These are phyloP conservation scores for Cynara cardunculus DNA, from an alignment of 129 eudicot genomes.

Conservation along the genomic window DNA sequence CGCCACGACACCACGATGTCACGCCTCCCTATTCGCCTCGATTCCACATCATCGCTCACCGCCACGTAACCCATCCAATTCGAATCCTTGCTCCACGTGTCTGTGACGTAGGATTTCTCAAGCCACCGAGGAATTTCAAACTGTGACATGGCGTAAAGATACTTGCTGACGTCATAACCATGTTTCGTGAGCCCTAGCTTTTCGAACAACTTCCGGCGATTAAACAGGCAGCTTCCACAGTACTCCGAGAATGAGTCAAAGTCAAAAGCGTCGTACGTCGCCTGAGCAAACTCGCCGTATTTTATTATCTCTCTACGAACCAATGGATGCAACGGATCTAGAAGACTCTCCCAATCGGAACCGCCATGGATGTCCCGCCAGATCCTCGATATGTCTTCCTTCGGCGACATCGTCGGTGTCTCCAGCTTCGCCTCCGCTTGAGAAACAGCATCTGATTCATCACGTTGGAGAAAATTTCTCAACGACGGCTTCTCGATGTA, in stretches of 20 bases:
- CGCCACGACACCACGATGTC: constrained; percentile 76
- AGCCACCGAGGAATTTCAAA: constrained; percentile 62
- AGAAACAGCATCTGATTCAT: background rate
- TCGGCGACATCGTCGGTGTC: constrained; percentile 53
- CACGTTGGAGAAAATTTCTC: constrained; percentile 18
- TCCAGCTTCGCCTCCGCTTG: constrained; percentile 40
- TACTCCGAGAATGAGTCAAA: constrained; percentile 67
- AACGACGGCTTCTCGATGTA: constrained; percentile 42
- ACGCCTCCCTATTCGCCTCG: constrained; percentile 56
- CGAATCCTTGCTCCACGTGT: constrained; percentile 67
- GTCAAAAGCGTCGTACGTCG: constrained; percentile 78
- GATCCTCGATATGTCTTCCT: constrained; percentile 44
- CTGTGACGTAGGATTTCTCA: constrained; percentile 45
- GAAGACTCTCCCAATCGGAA: constrained; percentile 57
- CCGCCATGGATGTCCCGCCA: constrained; percentile 76
- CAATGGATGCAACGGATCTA: constrained; percentile 57
- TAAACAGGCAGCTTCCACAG: constrained; percentile 69
- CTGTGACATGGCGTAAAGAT: constrained; percentile 74
- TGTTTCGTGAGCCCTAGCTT: constrained; percentile 41
- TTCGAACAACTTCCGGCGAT: constrained; percentile 37
- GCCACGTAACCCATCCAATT: constrained; percentile 89
- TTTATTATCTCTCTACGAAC: constrained; percentile 59
- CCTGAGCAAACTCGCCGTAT: constrained; percentile 81
- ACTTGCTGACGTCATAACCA: constrained; percentile 58
- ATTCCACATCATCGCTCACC: constrained; percentile 54